A percentile compares a stretch with the other conserved stretches of the same genome.
These are phyloP conservation scores for Lophiostoma macrostomum DNA, from an alignment of 495 filamentous ascomycete species.

Conservation along the genomic window DNA sequence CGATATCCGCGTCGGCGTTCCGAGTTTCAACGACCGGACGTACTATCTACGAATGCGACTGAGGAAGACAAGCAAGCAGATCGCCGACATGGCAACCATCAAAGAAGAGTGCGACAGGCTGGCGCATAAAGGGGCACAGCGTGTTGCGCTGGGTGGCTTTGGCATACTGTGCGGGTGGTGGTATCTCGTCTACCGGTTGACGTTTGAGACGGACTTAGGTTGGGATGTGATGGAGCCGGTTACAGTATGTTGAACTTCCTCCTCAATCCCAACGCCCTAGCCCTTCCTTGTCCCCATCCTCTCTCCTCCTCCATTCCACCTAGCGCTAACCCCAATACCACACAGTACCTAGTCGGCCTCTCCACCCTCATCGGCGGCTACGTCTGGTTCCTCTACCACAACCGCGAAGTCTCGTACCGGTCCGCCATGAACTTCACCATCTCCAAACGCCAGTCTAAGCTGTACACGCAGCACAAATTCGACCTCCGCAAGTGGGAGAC, in stretches of 20 bases:
- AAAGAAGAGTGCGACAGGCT: slow-evolving; percentile 78
- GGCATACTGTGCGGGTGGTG: slow-evolving; percentile 71
- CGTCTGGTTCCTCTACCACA: slow-evolving; percentile 91
- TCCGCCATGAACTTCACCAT: slow-evolving; percentile 84
- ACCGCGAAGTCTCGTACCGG: slow-evolving; percentile 81
- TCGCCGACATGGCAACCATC: slow-evolving; percentile 63
- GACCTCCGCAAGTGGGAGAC: slow-evolving; percentile 73
- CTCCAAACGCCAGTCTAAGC: slow-evolving; percentile 66
- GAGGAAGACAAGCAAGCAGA: slow-evolving; percentile 63
- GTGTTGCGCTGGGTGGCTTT: slow-evolving; percentile 77
- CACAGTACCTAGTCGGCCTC: slow-evolving; percentile 73
- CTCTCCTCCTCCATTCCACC: not conserved
- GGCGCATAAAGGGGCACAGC: slow-evolving; percentile 72
- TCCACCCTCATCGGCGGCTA: slow-evolving; percentile 84
- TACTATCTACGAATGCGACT: slow-evolving; percentile 77
- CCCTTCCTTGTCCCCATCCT: not conserved
- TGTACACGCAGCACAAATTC: slow-evolving; percentile 74
- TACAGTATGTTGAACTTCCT: slow-evolving; percentile 57
- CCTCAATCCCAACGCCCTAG: too few species aligned
- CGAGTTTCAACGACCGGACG: slow-evolving; percentile 84
- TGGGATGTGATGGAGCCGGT: slow-evolving; percentile 94
- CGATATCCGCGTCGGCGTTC: slow-evolving; percentile 75
- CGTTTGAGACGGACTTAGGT: slow-evolving; percentile 73
- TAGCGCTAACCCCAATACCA: not conserved
- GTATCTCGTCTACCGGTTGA: slow-evolving; percentile 71